Evolutionary conservation across 441 rosid genomes (phyloP), one percentile per base, ranked within the genome.

Genomic region (Syzygium malaccense): DNA sequence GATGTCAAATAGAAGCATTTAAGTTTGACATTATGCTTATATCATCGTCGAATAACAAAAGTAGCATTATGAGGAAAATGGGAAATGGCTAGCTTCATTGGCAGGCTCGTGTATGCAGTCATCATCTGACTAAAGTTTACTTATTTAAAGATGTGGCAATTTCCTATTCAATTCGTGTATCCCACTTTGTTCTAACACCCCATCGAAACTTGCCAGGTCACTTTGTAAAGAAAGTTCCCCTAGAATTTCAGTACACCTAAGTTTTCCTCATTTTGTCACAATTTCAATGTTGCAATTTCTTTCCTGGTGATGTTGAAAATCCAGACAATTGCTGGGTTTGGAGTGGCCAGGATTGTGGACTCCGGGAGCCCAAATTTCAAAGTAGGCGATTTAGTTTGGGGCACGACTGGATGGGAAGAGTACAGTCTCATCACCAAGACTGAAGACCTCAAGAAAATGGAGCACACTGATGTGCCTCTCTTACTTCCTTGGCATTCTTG

Each of bases 381-480:
- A 37, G 75, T 41, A 37, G 88, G 41, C 33, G 90, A 88, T 30
- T 30, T 88, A 6, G 87, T 88, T 7, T 75, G 90, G 87, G 87
- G 90, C 58, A 64, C 86, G 60, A 88, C 86, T 4, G 87, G 87
- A 6, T 86, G 90, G 86, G 90, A 88, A 57, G 87, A 86, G 60
- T 88, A 6, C 25, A 55, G 85, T n/a, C 28, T 86, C 75, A 88
- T 86, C 68, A 18, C 8, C 19, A 66, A 55, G 75, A 87, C 87
- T 7, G 71, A 86, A 56, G 53, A 37, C 86, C 60, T 88, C 51
- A 64, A 15, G 33, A 88, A 83, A 49, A 85, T 62, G 48, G 60
- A 88, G 48, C 57, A 55, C 56, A 66, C 71, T 4, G 87, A 71
- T n/a, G 87, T 56, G 28, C 88, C 90, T 33, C 88, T 88, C 90